Evolutionary conservation across 1,284 basidiomycete genomes (phyloP).

Genomic region (Ceratobasidium sp.): DNA sequence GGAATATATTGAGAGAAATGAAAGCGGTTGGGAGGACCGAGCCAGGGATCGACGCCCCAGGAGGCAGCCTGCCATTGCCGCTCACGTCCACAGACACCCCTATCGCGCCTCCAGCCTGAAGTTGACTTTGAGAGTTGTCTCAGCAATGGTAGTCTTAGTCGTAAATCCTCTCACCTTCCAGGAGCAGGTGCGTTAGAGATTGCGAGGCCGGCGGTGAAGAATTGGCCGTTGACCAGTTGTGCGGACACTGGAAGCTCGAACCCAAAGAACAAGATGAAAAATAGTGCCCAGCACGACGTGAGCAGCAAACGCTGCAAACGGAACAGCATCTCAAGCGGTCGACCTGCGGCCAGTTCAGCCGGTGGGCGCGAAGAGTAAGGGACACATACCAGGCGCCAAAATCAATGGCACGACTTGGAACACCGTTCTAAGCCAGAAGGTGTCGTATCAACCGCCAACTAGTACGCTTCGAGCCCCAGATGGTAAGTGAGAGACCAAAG

Average conservation of each 20-base stretch:
- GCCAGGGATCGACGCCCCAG: conserved; percentile 55
- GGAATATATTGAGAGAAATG: conserved; percentile 61
- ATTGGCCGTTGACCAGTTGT: conserved; percentile 58
- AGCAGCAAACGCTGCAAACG: background rate
- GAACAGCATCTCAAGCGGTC: conserved; percentile 17
- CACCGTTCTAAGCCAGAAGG: conserved; percentile 3
- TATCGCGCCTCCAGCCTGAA: conserved; percentile 35
- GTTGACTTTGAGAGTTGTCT: conserved; percentile 51
- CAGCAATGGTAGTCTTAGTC: conserved; percentile 31
- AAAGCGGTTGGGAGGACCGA: conserved; percentile 58
- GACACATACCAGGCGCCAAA: conserved; percentile 10
- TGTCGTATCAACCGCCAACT: conserved; percentile 8
- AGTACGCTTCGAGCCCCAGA: background rate
- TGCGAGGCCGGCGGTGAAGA: conserved; percentile 62
- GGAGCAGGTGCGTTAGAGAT: conserved; percentile 62
- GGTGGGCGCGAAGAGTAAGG: background rate
- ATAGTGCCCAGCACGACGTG: background rate
- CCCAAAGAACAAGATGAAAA: background rate
- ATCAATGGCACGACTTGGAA: conserved; percentile 11
- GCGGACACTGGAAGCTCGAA: conserved; percentile 45
- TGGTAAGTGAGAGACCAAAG: background rate
- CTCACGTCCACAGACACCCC: conserved; percentile 57
- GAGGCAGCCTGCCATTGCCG: conserved; percentile 59
- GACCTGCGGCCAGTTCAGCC: conserved; percentile 33
- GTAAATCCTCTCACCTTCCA: conserved; percentile 57